Base-by-base conservation (phyloP, 2,329 filamentous ascomycete species). In the Cladosporium oxysporum region DNA sequence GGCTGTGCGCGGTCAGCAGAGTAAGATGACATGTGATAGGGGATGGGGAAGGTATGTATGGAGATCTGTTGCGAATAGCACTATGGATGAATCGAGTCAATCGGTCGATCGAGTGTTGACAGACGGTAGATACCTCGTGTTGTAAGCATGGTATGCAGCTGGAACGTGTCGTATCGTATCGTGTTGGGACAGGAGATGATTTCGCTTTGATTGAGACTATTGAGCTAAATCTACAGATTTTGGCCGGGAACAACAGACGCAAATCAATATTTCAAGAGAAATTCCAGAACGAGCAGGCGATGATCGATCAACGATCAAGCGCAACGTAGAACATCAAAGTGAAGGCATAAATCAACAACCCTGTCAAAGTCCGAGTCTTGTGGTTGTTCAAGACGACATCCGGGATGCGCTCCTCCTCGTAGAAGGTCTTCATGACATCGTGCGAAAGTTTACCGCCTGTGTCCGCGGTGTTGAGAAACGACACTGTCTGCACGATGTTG, bases 341-440 rank as follows among this genome's bases (percentile, higher is more conserved):
- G 23, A 52, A 44, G 58, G 68, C 70, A 53, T 70, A 71, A 8
- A 69, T 69, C 44, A 70, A 60, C 58, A 71, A 64, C 14, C 65
- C 70, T 31, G 71, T 68, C 67, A 71, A 67, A 49, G 68, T 73
- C 55, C 69, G 60, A 31, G 35, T 62, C 57, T 67, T 66, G 47
- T 69, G 64, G 29, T 75, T 76, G n/a, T 74, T 58, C 49, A 55
- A n/a, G 12, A 62, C 55, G 23, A 62, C 47, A 62, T 75, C 74
- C 10, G 74, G 73, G 44, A 77, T 72, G 12, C 75, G 68, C 69
- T 77, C 75, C 52, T 77, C 75, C 18, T 69, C 72, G 60, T 73
- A 76, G 21, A 77, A 72, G 1, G 70, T 67, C 41, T 63, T 67
- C 58, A 75, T 47, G 6, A 64, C 65, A 33, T 74, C 70, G 37